A percentile compares a stretch with the other conserved stretches of the same genome.
phyloP scores from a whole-genome alignment of 2,329 filamentous ascomycete genomes.

The Aureobasidium vineae region DNA sequence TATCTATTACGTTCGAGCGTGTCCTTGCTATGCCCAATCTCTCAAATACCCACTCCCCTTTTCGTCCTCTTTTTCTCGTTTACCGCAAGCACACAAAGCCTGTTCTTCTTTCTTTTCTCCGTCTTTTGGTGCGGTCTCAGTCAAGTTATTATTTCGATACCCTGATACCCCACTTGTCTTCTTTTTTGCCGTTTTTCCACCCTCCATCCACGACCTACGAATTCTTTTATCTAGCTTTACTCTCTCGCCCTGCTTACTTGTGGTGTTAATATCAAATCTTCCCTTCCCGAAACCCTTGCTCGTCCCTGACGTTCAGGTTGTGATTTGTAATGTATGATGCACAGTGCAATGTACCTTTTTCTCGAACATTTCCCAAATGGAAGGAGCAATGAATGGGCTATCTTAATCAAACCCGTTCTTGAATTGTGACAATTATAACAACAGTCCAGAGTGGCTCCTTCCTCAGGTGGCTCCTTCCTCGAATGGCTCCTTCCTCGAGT shows the following conservation, averaged over 20 bases:
- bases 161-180: constrained; percentile 19
- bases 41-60: constrained; percentile 4
- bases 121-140: constrained; percentile 8
- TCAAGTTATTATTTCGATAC: constrained; percentile 20
- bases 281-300: not conserved
- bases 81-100: not conserved
- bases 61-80: not conserved
- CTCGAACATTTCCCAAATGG: too few species aligned
- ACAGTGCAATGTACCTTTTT: too few species aligned
- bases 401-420: too few species aligned
- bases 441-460: too few species aligned
- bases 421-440: too few species aligned
- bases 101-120: not conserved
- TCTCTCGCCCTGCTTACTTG: not conserved
- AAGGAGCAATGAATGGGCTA: too few species aligned
- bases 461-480: too few species aligned
- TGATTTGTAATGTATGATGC: too few species aligned
- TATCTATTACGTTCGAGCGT: not conserved
- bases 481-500: too few species aligned
- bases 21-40: not conserved
- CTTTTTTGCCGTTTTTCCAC: not conserved
- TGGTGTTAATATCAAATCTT: constrained; percentile 7
- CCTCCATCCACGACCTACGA: not conserved
- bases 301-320: too few species aligned
- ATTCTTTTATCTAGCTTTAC: not conserved